phyloP scores from a whole-genome alignment of 805 yeast species.

The Suhomyces tanzawaensis region DNA sequence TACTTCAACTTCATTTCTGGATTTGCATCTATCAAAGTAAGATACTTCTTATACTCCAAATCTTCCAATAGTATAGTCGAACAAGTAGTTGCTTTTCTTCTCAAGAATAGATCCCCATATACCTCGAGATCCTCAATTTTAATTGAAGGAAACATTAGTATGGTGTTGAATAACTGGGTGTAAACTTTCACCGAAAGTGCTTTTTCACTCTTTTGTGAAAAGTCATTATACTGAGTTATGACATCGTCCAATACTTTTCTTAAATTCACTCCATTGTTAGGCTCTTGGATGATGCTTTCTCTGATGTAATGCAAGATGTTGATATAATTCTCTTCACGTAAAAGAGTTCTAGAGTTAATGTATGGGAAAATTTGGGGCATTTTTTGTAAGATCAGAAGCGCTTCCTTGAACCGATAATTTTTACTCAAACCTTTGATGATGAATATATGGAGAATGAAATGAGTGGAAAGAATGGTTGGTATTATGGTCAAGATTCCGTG shows the following conservation, averaged over 20 bases:
- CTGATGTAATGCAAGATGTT: slow-evolving; percentile 7
- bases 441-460: slow-evolving; percentile 25
- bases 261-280: not conserved
- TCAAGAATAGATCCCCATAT: no score
- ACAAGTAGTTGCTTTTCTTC: no score
- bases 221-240: not conserved
- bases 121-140: no score
- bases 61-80: no score
- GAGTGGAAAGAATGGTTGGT: slow-evolving; percentile 20
- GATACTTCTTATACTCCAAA: no score
- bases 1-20: no score
- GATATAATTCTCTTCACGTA: slow-evolving; percentile 9
- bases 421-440: slow-evolving; percentile 28
- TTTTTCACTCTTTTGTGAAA: not conserved
- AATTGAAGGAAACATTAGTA: not conserved
- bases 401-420: slow-evolving; percentile 22
- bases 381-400: slow-evolving; percentile 23
- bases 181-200: slow-evolving; percentile 4
- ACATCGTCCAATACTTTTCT: not conserved
- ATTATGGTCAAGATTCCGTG: slow-evolving; percentile 18
- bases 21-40: no score
- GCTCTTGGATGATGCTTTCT: not conserved
- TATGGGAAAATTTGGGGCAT: slow-evolving; percentile 13
- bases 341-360: not conserved
- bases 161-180: not conserved